Base-by-base conservation (phyloP, 768 basidiomycete species). In the Pisolithus tinctorius region DNA sequence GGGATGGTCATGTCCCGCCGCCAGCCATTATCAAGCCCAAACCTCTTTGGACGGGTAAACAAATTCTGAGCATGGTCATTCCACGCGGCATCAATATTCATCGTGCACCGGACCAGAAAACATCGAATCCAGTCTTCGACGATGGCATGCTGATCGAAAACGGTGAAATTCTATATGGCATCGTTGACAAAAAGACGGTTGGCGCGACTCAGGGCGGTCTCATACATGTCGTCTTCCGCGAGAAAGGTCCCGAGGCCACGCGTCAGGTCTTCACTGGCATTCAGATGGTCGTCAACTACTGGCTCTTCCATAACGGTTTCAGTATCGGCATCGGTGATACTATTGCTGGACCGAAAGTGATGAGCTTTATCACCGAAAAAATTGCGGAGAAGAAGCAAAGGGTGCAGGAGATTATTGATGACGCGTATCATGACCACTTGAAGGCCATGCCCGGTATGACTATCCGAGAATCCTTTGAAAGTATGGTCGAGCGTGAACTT, bases 251-350 rank as follows among this genome's bases (percentile, higher is more conserved):
- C 2, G 92, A 95, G 61, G 85, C 87, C 16, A 92, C 93, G 6
- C 78, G 89, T 29, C 81, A 83, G 54, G 82, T 97, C 38, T 97
- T 98, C 72, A 92, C 89, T 8, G 94, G 93, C 17, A 74, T 95
- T 2, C 96, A 99, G 63, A 88, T 81, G 76, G 84, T 98, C 50
- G 93, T 98, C 71, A 97, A 99, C 69, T 98, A 82, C 68, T 99
- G 95, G 95, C 78, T 98, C 6, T 91, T 98, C 75, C 96, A 99
- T 71, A 94, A 94, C 55, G 95, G 96, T 36, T 99, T 98, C 78
- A 93, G 90, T 59, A 98, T 98, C 62, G 96, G 96, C 50, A 99
- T 99, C 55, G 96, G 95, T 37, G 96, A 98, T 69, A 98, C 96
- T 3, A 93, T 99, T 49, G 95, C 95, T 26, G 95, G 95, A 62